Base-by-base conservation (phyloP, 2,329 filamentous ascomycete genomes). In the Teratosphaeria epicoccoides region DNA sequence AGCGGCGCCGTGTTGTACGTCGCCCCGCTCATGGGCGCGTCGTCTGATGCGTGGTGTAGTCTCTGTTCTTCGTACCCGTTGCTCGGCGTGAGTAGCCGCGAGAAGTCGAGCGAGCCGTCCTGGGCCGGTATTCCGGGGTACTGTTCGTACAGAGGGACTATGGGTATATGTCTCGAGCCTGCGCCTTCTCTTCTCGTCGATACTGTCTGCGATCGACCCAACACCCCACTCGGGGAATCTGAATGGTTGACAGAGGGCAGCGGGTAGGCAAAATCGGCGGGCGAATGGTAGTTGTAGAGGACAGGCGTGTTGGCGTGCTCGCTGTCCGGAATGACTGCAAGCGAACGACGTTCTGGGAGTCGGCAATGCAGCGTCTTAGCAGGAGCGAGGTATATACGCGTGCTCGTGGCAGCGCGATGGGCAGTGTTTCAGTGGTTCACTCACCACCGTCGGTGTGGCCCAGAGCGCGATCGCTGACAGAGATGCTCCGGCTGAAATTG, bases 11-110 rank as follows among this genome's bases (percentile, higher is more conserved):
- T 52, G 33, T 40, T 40, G 33, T 40, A 40, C 46, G 58, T 50
- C 11, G 45, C 52, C 43, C 51, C 53, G 60, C 59, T 66, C 64
- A 66, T 66, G 57, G 61, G 51, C 60, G 57, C 57, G 40, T 45
- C 10, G 24, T 50, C 49, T 47, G 49, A 47, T 40, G 43, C 28
- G 44, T 49, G 25, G 44, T 40, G 22, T n/a, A 17, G 17, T n/a
- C n/a, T 40, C 33, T 40, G n/a, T 48, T 43, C 47, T 49, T 51
- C 46, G 47, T 47, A 49, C 33, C 56, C 55, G 50, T 59, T 57
- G 49, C 43, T 51, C 20, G 60, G 57, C 47, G 60, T 52, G 29
- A 59, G 62, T 14, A 60, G 55, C 48, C 55, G 59, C 24, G 52
- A 33, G 47, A 58, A 53, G 51, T 59, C 55, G 20, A 54, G 58